Evolutionary conservation across 192 early-diverging fungal species (phyloP), one percentile per base, ranked within the genome.

Genomic region (Diversispora epigaea): DNA sequence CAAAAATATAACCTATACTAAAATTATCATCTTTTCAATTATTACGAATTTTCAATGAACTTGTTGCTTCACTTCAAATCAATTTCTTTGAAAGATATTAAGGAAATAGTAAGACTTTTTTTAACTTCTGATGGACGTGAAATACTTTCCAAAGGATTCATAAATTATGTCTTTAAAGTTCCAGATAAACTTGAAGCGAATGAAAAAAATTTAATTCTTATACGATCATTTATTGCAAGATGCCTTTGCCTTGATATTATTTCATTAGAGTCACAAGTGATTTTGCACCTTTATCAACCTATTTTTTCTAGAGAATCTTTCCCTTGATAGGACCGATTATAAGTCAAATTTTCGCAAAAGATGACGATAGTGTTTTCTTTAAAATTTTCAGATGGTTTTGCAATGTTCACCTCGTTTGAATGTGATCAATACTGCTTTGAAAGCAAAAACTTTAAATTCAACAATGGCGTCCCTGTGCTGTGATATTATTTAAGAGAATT

Each of bases 401-500:
- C 15, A 19, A 44, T 9, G 15, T 4, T 70, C 66, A 15, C 8
- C 55, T 44, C 21, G 76, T 4, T 22, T 77, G 46, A 21, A 77
- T 44, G 17, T 46, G n/a, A 71, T 77, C 22, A 58, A 71, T 32
- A 43, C 57, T 12, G 21, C 43, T 11, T 77, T 77, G 6, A 44
- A 25, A 50, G 3, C 15, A 0, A 45, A 60, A 39, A 10, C 49
- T 4, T 40, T 22, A 14, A 39, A 77, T 46, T 72, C 76, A 21
- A 1, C 40, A 19, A 52, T 71, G 41, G 32, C 43, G 9, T 22
- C 76, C 14, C 46, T 77, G 17, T 70, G 67, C 21, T 77, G 68
- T 46, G 76, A 77, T 43, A 17, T 71, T 17, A 69, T 77, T 61
- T 54, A 77, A 32, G 17, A 69, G 19, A 43, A 25, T 6, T 77